Conservation (phyloP, 148 eudicot genomes). For the Silene uniflora region DNA sequence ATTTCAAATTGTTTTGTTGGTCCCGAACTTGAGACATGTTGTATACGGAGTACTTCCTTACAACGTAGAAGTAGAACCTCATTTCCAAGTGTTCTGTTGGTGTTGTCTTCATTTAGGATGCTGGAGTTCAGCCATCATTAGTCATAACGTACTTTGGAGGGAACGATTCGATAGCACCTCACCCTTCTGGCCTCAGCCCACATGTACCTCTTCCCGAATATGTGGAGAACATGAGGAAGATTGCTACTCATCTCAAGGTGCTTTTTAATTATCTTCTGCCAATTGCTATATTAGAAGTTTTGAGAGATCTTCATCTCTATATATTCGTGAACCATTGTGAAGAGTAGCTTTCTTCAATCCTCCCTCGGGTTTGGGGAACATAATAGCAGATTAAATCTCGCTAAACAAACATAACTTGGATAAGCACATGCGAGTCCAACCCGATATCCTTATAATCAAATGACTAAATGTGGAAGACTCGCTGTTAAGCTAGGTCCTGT, state of each 20-base stretch:
- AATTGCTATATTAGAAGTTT: neutral
- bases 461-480: neutral
- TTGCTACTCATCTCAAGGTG: conserved; percentile 84
- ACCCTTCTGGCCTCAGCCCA: conserved; percentile 83
- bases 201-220: conserved; percentile 96
- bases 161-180: conserved; percentile 90
- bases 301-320: neutral
- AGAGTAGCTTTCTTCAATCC: neutral
- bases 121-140: conserved; percentile 62
- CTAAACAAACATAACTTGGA: neutral
- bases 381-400: neutral
- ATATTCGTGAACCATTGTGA: neutral
- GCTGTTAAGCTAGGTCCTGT: neutral
- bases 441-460: neutral
- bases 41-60: neutral
- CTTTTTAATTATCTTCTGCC: conserved; percentile 4
- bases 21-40: neutral
- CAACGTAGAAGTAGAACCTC: neutral
- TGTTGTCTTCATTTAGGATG: conserved; percentile 44
- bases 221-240: conserved; percentile 79
- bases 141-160: conserved; percentile 91
- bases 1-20: neutral
- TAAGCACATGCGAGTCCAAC: neutral
- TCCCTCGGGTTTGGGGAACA: neutral
- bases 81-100: neutral